A percentile compares a stretch with the other conserved stretches of the same genome.
Evolutionary conservation across 1,284 basidiomycete species (phyloP).

Genomic region (Mycosarcoma mackinlayi): DNA sequence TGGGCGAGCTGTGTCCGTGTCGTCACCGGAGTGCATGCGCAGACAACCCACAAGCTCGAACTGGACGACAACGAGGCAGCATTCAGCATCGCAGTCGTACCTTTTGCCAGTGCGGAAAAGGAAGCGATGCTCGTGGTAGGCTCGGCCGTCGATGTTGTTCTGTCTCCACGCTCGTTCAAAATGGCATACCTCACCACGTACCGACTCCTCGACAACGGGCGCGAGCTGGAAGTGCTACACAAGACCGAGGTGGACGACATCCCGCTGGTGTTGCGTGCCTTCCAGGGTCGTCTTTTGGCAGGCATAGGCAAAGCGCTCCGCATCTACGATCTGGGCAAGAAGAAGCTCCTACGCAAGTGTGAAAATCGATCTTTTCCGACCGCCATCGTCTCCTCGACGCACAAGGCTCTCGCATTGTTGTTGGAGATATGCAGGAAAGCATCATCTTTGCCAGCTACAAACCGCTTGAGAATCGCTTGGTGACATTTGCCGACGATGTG

Average conservation of each 20-base stretch:
- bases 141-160: constrained; percentile 84
- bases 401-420: constrained; percentile 91
- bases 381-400: constrained; percentile 88
- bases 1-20: constrained; percentile 96
- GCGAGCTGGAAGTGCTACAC: constrained; percentile 84
- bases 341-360: constrained; percentile 93
- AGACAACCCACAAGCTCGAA: constrained; percentile 79
- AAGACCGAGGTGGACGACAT: constrained; percentile 98
- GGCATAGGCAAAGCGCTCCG: constrained; percentile 92
- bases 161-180: constrained; percentile 85
- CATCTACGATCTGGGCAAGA: constrained; percentile 97
- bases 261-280: constrained; percentile 84
- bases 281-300: constrained; percentile 90
- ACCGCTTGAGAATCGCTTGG: constrained; percentile 88
- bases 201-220: constrained; percentile 82
- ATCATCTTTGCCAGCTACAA: constrained; percentile 92
- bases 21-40: constrained; percentile 77
- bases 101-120: constrained; percentile 75
- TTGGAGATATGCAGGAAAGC: constrained; percentile 97
- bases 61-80: constrained; percentile 95
- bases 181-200: constrained; percentile 91
- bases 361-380: constrained; percentile 92
- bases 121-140: constrained; percentile 91
- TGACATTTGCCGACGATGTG: constrained; percentile 93
- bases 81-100: constrained; percentile 88